Conservation (phyloP, 441 rosid species). For the Brassica hybrid region DNA sequence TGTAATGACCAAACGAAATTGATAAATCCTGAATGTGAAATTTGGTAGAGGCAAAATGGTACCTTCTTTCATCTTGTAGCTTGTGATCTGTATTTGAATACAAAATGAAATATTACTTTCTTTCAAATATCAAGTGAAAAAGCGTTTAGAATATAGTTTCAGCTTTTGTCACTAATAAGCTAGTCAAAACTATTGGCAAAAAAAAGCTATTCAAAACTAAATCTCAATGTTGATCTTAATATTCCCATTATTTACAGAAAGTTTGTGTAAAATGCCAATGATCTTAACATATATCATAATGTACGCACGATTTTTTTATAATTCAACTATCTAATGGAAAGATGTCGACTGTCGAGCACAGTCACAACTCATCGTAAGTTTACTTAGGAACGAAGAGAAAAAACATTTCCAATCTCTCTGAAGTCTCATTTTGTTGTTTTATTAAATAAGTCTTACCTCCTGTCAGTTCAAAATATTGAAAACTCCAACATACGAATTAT, state of each 20-base stretch:
- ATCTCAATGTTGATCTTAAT: background rate
- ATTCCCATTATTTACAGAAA: background rate
- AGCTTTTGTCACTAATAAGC: conserved; percentile 3
- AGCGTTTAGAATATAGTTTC: background rate
- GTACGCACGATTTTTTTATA: background rate
- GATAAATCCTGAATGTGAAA: conserved; percentile 3
- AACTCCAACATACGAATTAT: background rate
- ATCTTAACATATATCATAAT: background rate
- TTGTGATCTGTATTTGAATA: background rate
- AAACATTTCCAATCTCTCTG: background rate
- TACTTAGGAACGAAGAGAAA: conserved; percentile 4
- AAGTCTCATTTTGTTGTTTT: background rate
- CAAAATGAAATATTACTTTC: background rate
- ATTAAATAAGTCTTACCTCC: background rate
- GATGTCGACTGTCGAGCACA: background rate
- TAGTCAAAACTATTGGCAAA: background rate
- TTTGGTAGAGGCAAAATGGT: background rate
- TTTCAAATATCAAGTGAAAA: background rate
- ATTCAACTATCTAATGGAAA: background rate
- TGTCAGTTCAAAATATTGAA: conserved; percentile 2
- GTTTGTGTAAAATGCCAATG: background rate
- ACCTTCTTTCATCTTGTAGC: background rate
- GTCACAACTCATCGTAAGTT: background rate
- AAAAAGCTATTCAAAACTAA: background rate
- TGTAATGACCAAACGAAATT: background rate